Evolutionary conservation across 1,284 basidiomycete species (phyloP), one percentile per base, ranked within the genome.

Genomic region (Malassezia caprae): DNA sequence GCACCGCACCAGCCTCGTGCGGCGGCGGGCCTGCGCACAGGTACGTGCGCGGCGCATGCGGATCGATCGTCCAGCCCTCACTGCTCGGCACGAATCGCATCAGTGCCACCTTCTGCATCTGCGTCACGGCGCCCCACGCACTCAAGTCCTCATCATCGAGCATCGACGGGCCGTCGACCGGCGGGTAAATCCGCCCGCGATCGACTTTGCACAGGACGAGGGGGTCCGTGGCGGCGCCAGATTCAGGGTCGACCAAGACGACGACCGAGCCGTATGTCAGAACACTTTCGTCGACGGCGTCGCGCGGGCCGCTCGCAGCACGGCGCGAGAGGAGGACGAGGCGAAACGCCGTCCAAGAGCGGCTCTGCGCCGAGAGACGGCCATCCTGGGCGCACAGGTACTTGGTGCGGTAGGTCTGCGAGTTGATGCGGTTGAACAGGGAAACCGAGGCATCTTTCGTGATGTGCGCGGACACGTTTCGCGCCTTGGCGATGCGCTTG

Each of bases 351-450:
- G 87, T 88, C 88, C 88, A 91, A 35, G 85, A 82, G 56, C 85
- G 79, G 74, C 87, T 88, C 76, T 87, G 88, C 21, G 88, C 88
- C 74, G 84, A 87, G 48, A 90, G 79, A 75, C 86, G 82, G 62
- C 82, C 83, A 5, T 52, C 53, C 67, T 90, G 87, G 72, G 89
- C 86, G 53, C 85, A 87, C 85, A 94, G 88, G 76, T 91, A 96
- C 78, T 94, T 94, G 49, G 90, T 96, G 64, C 90, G 84, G 58
- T 93, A 90, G 23, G 90, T 93, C 78, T 96, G 90, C 12, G 87
- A 88, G 77, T 96, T 91, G 79, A 96, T 89, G 68, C 90, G 86
- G 75, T 91, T 91, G 81, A 90, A 93, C 47, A 96, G 81, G 53
- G 88, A 89, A 47, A 96, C 87, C n/a, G 88, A 84, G 19, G 88